These are phyloP conservation scores for Perkinsus olseni DNA, from an alignment of 169 alveolate species.

Conservation along the genomic window DNA sequence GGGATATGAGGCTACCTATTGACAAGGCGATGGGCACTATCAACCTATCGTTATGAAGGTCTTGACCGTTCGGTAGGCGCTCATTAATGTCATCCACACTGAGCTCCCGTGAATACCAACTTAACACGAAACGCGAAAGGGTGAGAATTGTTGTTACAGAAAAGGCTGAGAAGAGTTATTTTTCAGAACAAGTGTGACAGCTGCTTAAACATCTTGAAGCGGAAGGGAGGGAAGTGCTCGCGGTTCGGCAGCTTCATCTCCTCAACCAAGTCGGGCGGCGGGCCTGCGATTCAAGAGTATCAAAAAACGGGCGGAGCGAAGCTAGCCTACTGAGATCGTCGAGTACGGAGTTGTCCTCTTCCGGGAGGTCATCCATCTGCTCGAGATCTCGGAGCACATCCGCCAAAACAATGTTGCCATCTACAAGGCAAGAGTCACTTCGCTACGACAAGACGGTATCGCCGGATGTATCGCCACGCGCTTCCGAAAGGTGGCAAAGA, in stretches of 20 bases:
- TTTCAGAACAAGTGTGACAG: not conserved
- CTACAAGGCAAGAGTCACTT: too few species aligned
- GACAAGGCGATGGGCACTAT: too few species aligned
- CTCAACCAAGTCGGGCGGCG: not conserved
- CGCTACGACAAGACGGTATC: too few species aligned
- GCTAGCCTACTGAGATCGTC: not conserved
- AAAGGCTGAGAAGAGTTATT: not conserved
- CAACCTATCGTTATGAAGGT: too few species aligned
- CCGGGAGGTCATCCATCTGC: not conserved
- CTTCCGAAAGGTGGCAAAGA: too few species aligned
- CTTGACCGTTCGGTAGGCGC: too few species aligned
- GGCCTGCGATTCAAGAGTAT: not conserved
- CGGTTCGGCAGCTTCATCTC: not conserved
- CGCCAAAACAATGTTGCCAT: not conserved
- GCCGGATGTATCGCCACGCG: too few species aligned
- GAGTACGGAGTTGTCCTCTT: not conserved
- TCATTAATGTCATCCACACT: too few species aligned
- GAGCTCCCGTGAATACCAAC: too few species aligned
- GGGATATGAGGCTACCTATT: too few species aligned
- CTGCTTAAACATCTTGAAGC: not conserved
- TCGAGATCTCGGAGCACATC: not conserved
- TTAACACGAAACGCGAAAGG: too few species aligned
- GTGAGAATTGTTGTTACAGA: too few species aligned
- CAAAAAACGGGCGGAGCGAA: conserved; percentile 1
- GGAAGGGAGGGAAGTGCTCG: not conserved